These are phyloP conservation scores for Moesziomyces antarcticus DNA, from an alignment of 1,284 basidiomycete species.

Conservation along the genomic window DNA sequence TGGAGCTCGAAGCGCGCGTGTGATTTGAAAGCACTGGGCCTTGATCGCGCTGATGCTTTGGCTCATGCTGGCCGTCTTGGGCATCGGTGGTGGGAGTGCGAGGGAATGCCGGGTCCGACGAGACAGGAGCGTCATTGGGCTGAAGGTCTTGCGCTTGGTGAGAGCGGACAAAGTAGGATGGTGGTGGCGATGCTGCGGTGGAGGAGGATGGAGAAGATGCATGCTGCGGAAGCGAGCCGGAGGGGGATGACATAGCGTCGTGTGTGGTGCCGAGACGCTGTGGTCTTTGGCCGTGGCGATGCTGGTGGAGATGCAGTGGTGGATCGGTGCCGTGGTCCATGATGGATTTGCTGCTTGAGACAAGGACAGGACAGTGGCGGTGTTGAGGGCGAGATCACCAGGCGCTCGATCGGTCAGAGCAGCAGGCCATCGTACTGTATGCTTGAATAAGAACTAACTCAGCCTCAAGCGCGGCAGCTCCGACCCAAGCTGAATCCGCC, in stretches of 20 bases:
- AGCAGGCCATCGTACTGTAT: too few species aligned
- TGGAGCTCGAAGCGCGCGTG: slow-evolving; percentile 10
- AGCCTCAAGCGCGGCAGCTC: too few species aligned
- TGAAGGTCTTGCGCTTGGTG: slow-evolving; percentile 9
- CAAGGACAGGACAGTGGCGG: too few species aligned
- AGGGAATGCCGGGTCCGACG: background rate
- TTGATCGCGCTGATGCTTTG: slow-evolving; percentile 1
- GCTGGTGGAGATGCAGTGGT: slow-evolving; percentile 17
- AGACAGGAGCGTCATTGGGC: background rate
- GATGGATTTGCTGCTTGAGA: slow-evolving; percentile 13
- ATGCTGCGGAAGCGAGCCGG: slow-evolving; percentile 15
- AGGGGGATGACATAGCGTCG: slow-evolving; percentile 20
- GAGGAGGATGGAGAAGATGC: slow-evolving; percentile 30
- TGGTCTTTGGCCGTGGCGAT: slow-evolving; percentile 17
- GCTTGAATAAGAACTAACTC: too few species aligned
- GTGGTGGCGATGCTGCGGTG: slow-evolving; percentile 19
- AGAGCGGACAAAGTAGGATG: slow-evolving; percentile 26
- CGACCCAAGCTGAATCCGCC: too few species aligned
- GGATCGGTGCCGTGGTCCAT: slow-evolving; percentile 11
- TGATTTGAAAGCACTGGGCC: slow-evolving; percentile 1
- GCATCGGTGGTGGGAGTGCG: too few species aligned
- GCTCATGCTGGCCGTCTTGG: too few species aligned
- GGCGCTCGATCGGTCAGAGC: too few species aligned
- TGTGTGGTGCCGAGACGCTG: slow-evolving; percentile 12
- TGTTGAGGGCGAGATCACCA: too few species aligned